phyloP scores from a whole-genome alignment of 2,329 filamentous ascomycete species.

The Hypoxylon sp. region DNA sequence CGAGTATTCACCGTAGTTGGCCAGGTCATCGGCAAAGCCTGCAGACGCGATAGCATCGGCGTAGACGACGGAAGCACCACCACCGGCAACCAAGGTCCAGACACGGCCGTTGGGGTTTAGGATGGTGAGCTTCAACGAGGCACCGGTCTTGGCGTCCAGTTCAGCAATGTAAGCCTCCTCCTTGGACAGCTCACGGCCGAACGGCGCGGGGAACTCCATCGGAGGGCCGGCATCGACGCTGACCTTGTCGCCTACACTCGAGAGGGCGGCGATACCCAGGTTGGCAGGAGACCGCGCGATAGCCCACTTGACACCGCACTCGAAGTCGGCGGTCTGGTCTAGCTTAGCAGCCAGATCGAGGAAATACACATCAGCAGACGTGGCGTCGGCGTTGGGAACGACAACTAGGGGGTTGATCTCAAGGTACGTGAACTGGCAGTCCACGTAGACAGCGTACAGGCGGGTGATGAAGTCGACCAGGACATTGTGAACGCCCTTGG shows the following conservation, averaged over 20 bases:
- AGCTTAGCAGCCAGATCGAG: constrained; percentile 98
- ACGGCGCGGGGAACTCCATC: constrained; percentile 98
- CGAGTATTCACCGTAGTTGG: constrained; percentile 99
- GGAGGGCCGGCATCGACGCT: constrained; percentile 95
- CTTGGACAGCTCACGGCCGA: constrained; percentile 97
- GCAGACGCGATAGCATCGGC: constrained; percentile 97
- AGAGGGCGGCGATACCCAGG: constrained; percentile 78
- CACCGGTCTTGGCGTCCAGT: constrained; percentile 98
- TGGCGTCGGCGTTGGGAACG: constrained; percentile 91
- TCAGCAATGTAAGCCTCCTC: constrained; percentile 99
- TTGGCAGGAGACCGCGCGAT: constrained; percentile 90
- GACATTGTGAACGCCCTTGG: constrained; percentile 95
- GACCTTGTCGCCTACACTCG: constrained; percentile 75
- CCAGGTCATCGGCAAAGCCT: constrained; percentile 93
- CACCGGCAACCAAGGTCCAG: constrained; percentile 98
- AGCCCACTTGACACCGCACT: constrained; percentile 99
- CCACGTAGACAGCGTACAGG: constrained; percentile 97
- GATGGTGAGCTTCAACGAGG: constrained; percentile 96
- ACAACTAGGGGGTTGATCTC: constrained; percentile 99
- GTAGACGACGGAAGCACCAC: constrained; percentile 99
- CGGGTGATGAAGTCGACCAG: constrained; percentile 99
- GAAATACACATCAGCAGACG: constrained; percentile 95
- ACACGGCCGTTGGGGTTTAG: constrained; percentile 91
- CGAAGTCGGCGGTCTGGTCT: constrained; percentile 98
- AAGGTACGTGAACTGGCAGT: constrained; percentile 99